phyloP scores from a whole-genome alignment of 441 rosid species.

The Mallotus repandus region DNA sequence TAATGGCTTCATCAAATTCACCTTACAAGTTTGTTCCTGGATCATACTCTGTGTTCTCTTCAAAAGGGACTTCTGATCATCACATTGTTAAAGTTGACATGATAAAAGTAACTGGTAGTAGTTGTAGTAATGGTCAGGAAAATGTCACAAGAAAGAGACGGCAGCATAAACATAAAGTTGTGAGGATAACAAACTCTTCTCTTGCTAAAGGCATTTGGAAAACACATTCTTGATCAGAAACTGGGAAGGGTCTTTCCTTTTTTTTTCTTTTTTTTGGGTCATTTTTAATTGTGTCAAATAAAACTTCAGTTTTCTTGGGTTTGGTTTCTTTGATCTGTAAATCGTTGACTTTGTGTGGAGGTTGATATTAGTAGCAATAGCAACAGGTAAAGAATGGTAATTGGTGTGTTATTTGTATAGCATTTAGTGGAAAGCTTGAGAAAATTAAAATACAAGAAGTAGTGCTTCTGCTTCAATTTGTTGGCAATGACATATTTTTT shows the following conservation, averaged over 20 bases:
- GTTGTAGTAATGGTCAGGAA: slow-evolving; percentile 4
- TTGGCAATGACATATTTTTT: too few relatives aligned
- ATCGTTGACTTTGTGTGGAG: neutral
- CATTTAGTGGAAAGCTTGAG: too few relatives aligned
- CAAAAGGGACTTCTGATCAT: slow-evolving; percentile 96
- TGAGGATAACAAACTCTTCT: slow-evolving; percentile 44
- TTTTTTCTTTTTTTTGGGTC: neutral
- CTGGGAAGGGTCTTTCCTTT: slow-evolving; percentile 12
- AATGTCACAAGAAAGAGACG: slow-evolving; percentile 27
- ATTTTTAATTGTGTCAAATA: neutral
- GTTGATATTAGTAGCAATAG: too few relatives aligned
- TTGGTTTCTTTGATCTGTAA: neutral
- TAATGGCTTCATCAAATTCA: slow-evolving; percentile 70
- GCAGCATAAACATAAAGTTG: slow-evolving; percentile 40
- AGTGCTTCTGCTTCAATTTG: too few relatives aligned
- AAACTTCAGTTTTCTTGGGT: neutral
- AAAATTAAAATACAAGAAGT: too few relatives aligned
- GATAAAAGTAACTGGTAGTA: slow-evolving; percentile 22
- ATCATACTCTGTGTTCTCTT: slow-evolving; percentile 79
- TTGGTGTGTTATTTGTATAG: too few relatives aligned
- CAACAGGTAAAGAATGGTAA: too few relatives aligned
- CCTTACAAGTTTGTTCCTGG: slow-evolving; percentile 75
- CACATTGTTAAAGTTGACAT: slow-evolving; percentile 89
- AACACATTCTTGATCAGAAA: neutral
- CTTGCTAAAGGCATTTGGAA: slow-evolving; percentile 61